A percentile compares a stretch with the other conserved stretches of the same genome.
Conservation (phyloP, 2,329 filamentous ascomycete genomes). For the Fusarium siculi region DNA sequence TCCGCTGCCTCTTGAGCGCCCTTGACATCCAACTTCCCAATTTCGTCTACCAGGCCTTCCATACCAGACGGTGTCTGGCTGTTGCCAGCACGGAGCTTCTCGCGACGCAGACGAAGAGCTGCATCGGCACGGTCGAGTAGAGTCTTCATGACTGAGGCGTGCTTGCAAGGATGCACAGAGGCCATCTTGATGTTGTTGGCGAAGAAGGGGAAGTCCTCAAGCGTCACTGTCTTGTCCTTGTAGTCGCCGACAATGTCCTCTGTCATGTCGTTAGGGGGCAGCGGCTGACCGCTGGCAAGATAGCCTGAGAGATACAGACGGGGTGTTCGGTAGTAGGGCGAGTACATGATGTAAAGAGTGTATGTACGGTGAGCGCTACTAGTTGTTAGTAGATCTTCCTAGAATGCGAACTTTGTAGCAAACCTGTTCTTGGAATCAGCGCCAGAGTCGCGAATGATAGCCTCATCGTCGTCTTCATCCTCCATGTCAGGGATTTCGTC, state of each 20-base stretch:
- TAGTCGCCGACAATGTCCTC: slow-evolving; percentile 96
- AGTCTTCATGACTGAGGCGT: slow-evolving; percentile 97
- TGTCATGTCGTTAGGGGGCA: slow-evolving; percentile 89
- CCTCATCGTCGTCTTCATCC: slow-evolving; percentile 96
- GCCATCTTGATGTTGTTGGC: slow-evolving; percentile 94
- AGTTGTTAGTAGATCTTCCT: not conserved
- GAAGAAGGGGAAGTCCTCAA: slow-evolving; percentile 97
- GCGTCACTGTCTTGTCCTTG: slow-evolving; percentile 97
- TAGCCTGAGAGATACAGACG: slow-evolving; percentile 96
- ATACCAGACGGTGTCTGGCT: slow-evolving; percentile 63
- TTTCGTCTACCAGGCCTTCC: slow-evolving; percentile 87
- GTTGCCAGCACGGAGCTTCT: slow-evolving; percentile 73
- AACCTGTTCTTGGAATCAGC: slow-evolving; percentile 60
- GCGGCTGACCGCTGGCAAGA: slow-evolving; percentile 78
- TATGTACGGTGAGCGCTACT: slow-evolving; percentile 89
- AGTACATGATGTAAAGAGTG: slow-evolving; percentile 98
- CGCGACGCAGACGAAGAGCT: slow-evolving; percentile 86
- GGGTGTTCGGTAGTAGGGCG: slow-evolving; percentile 94
- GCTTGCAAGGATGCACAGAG: slow-evolving; percentile 95
- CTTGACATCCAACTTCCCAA: slow-evolving; percentile 71
- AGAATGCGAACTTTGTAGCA: slow-evolving; percentile 7
- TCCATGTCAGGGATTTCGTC: slow-evolving; percentile 98
- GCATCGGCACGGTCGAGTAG: slow-evolving; percentile 95
- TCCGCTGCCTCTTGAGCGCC: slow-evolving; percentile 63
- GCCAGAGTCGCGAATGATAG: slow-evolving; percentile 85